Conservation (phyloP, 169 alveolate genomes). For the Miamiensis avidus region DNA sequence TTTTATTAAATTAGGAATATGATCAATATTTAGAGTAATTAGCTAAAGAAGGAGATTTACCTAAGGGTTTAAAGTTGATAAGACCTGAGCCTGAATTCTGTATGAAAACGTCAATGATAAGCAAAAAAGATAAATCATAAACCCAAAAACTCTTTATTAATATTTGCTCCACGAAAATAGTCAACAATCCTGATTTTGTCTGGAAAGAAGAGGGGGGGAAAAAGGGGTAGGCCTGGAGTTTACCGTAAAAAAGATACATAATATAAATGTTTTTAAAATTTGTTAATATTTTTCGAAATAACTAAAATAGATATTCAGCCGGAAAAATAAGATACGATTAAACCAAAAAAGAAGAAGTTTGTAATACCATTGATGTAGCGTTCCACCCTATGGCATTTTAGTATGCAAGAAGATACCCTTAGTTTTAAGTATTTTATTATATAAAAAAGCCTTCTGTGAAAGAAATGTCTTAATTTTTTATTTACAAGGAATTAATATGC, state of each 20-base stretch:
- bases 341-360: slow-evolving; percentile 45
- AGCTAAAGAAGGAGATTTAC: slow-evolving; percentile 63
- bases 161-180: slow-evolving; percentile 50
- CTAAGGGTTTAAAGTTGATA: slow-evolving; percentile 62
- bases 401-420: slow-evolving; percentile 10
- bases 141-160: slow-evolving; percentile 64
- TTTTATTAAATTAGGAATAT: slow-evolving; percentile 35
- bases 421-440: slow-evolving; percentile 28
- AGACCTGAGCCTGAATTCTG: slow-evolving; percentile 58
- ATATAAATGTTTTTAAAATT: too few relatives aligned
- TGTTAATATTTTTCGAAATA: too few relatives aligned
- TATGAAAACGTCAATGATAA: slow-evolving; percentile 19
- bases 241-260: slow-evolving; percentile 34
- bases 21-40: slow-evolving; percentile 57
- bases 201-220: slow-evolving; percentile 27
- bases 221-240: slow-evolving; percentile 58
- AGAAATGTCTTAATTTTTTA: not conserved
- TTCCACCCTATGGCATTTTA: slow-evolving; percentile 56
- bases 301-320: slow-evolving; percentile 56
- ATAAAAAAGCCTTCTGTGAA: not conserved
- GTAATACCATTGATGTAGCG: slow-evolving; percentile 69
- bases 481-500: slow-evolving; percentile 37
- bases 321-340: slow-evolving; percentile 68
- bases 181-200: slow-evolving; percentile 50
- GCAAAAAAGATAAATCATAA: not conserved